Conservation (phyloP, 75 land plant species). For the Azolla pinnata region DNA sequence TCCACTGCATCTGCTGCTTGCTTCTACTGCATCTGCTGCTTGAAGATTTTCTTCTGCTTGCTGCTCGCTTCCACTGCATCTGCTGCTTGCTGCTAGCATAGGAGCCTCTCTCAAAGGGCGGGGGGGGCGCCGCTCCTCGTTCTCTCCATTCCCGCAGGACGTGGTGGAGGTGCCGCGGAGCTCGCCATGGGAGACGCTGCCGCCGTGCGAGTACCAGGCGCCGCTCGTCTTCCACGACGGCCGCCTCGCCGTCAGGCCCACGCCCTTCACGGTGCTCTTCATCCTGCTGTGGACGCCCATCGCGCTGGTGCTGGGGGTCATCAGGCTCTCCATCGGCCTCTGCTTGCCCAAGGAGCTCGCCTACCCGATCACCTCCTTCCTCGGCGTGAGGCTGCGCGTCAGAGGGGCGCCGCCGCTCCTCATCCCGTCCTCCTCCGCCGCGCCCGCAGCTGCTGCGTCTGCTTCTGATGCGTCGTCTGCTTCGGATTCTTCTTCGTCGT, state of each 20-base stretch:
- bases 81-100: too few species aligned
- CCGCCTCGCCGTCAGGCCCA: slow-evolving; percentile 66
- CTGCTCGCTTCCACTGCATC: too few species aligned
- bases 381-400: slow-evolving; percentile 66
- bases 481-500: background rate
- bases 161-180: too few species aligned
- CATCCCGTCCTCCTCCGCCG: background rate
- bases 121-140: too few species aligned
- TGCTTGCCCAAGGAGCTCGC: slow-evolving; percentile 44
- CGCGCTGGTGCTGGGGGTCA: slow-evolving; percentile 46
- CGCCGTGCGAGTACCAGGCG: too few species aligned
- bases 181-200: too few species aligned
- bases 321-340: slow-evolving; percentile 52
- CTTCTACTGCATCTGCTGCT: too few species aligned
- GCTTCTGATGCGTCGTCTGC: background rate
- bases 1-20: too few species aligned
- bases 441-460: background rate
- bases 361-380: slow-evolving; percentile 26
- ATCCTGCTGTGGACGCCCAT: slow-evolving; percentile 77
- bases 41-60: too few species aligned
- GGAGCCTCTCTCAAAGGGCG: too few species aligned
- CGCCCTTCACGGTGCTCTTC: slow-evolving; percentile 46
- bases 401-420: slow-evolving; percentile 61
- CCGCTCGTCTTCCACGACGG: slow-evolving; percentile 85
- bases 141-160: too few species aligned